Base-by-base conservation (phyloP, 202 grass and related monocot species). In the Bolboschoenoplectus hybrid region DNA sequence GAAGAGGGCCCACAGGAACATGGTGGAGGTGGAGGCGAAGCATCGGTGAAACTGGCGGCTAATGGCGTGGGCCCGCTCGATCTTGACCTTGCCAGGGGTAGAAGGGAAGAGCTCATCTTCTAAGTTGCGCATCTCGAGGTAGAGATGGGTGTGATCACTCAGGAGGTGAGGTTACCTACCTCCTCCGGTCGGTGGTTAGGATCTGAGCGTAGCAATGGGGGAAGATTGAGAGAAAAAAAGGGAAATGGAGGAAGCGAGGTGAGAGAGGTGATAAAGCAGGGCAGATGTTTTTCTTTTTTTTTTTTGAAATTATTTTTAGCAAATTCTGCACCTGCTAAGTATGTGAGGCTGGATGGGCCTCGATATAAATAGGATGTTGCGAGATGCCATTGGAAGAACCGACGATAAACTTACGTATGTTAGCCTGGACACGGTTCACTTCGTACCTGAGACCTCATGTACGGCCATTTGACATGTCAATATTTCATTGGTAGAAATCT, bases 1-100 rank as follows among this genome's bases (percentile, higher is more conserved):
- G 94, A 97, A 94, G 14, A 97, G 94, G 73, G 90, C 92, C 94
- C 94, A 97, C 2, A 97, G 85, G 83, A 97, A 92, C 88, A 92
- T 87, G 80, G 92, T 97, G 81, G 89, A 91, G 2, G 92, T 94
- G 2, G 94, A 97, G 2, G 92, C 85, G 90, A 97, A 94, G 90
- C 92, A 97, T 12, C 94, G 87, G 80, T 89, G 88, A 5, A 97
- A 83, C 80, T 97, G 94, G 6, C 92, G 88, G 85, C 89, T 97
- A 82, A 94, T 94, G 1, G 85, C 57, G 26, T 89, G 83, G 3
- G 92, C 85, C 13, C 94, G 78, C 88, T 94, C 94, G 81, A 97
- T 94, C 92, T 94, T 97, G 26, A 97, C 89, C 90, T 97, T 97
- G 63, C 94, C 94, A 0, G 92, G 94, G 16, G 90, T 97, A 1